phyloP scores from a whole-genome alignment of 306 rosid genomes.

The Lupinus albus region DNA sequence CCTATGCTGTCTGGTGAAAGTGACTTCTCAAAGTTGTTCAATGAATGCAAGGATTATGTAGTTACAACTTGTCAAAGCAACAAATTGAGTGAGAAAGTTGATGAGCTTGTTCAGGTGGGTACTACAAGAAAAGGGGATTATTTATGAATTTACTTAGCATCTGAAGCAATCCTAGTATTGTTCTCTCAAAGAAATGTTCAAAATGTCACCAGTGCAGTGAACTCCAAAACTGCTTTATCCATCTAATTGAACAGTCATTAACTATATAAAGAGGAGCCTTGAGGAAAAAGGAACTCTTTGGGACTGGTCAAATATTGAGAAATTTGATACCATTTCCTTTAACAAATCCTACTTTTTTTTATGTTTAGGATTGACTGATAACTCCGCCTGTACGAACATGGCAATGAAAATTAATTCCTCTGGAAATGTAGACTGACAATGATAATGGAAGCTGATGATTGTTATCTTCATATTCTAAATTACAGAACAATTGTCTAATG shows the following conservation, averaged over 20 bases:
- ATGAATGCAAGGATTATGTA: conserved; percentile 78
- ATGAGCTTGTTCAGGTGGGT: conserved; percentile 84
- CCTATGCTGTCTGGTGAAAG: conserved; percentile 48
- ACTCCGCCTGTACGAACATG: neutral
- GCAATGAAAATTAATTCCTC: conserved; percentile 8
- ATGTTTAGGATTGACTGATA: neutral
- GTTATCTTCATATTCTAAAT: conserved; percentile 11
- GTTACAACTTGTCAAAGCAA: conserved; percentile 60
- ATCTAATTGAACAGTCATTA: neutral
- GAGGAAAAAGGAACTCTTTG: neutral
- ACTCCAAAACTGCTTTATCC: conserved; percentile 12
- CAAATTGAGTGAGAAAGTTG: conserved; percentile 66
- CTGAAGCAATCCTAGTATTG: neutral
- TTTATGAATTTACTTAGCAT: conserved; percentile 14
- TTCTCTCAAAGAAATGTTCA: conserved; percentile 22
- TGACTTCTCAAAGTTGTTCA: conserved; percentile 69
- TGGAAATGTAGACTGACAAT: conserved; percentile 2
- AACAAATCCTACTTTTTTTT: conserved; percentile 12
- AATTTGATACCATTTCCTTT: conserved; percentile 9
- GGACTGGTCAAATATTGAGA: conserved; percentile 13
- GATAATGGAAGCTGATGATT: neutral
- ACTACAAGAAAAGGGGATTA: conserved; percentile 26
- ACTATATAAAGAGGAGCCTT: neutral
- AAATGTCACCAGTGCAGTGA: conserved; percentile 10
- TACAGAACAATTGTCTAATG: conserved; percentile 10